Evolutionary conservation across 441 rosid species (phyloP).

Genomic region (Pelargonium australe): DNA sequence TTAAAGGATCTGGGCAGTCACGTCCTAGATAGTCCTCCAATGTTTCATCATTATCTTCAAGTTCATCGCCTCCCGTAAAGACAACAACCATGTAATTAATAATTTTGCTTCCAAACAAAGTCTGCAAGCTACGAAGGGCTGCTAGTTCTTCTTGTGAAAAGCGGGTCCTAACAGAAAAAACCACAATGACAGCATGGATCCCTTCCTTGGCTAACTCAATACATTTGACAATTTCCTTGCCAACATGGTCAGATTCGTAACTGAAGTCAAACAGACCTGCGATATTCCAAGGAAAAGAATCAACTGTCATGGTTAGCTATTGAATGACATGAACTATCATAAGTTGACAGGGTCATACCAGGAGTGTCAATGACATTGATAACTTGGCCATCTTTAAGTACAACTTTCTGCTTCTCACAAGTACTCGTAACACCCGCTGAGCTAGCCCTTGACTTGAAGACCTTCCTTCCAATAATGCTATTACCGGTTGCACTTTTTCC

Average conservation of each 20-base stretch:
- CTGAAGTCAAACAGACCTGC: constrained; percentile 25
- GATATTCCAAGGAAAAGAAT: not conserved
- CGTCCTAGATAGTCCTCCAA: constrained; percentile 26
- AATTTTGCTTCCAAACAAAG: constrained; percentile 26
- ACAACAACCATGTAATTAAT: constrained; percentile 24
- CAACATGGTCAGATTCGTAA: constrained; percentile 22
- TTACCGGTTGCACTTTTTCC: constrained; percentile 94
- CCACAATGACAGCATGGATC: constrained; percentile 24
- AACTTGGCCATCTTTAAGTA: constrained; percentile 45
- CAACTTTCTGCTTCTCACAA: constrained; percentile 48
- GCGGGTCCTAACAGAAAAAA: constrained; percentile 23
- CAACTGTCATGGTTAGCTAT: not conserved
- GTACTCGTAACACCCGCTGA: constrained; percentile 60
- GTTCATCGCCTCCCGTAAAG: constrained; percentile 27
- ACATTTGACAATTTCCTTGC: constrained; percentile 24
- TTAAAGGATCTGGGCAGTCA: constrained; percentile 25
- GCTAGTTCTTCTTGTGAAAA: constrained; percentile 27
- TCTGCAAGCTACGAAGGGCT: constrained; percentile 24
- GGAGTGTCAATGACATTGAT: constrained; percentile 28
- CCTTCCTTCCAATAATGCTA: constrained; percentile 62
- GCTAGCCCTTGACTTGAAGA: constrained; percentile 59
- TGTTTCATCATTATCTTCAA: constrained; percentile 26
- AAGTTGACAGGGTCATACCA: constrained; percentile 14
- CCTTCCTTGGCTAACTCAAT: constrained; percentile 27
- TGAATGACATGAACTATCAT: not conserved